phyloP scores from a whole-genome alignment of 1,284 basidiomycete species.

The Leccinum pallidistipes region DNA sequence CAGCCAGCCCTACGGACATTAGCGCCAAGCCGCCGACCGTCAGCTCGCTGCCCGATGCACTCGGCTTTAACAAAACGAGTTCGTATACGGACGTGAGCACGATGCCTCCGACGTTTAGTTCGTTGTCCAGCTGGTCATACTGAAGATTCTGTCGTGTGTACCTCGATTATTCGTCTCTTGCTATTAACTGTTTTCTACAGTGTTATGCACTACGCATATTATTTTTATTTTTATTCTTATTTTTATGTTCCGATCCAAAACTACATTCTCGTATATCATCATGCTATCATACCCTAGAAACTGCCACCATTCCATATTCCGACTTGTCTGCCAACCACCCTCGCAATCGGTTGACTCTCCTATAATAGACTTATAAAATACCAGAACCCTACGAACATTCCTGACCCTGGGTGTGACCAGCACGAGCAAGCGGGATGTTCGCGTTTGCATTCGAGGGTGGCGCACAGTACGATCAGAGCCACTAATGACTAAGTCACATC shows the following conservation, averaged over 20 bases:
- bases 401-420: no score
- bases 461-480: no score
- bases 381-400: no score
- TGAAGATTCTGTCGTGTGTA: conserved; percentile 1
- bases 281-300: background rate
- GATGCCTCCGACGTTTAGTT: conserved; percentile 17
- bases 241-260: background rate
- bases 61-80: conserved; percentile 2
- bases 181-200: background rate
- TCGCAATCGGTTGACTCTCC: background rate
- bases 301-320: background rate
- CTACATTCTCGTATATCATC: background rate
- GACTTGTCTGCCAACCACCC: background rate
- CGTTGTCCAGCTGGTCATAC: conserved; percentile 10
- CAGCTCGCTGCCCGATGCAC: conserved; percentile 3
- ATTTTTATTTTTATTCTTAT: background rate
- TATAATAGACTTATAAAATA: background rate
- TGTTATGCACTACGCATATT: background rate
- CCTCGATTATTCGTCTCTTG: background rate
- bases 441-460: no score
- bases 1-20: background rate
- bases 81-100: conserved; percentile 17
- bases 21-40: background rate
- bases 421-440: no score
- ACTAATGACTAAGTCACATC: no score